Evolutionary conservation across 345 rosid species (phyloP), one percentile per base, ranked within the genome.

Genomic region (Aegle marmelos): DNA sequence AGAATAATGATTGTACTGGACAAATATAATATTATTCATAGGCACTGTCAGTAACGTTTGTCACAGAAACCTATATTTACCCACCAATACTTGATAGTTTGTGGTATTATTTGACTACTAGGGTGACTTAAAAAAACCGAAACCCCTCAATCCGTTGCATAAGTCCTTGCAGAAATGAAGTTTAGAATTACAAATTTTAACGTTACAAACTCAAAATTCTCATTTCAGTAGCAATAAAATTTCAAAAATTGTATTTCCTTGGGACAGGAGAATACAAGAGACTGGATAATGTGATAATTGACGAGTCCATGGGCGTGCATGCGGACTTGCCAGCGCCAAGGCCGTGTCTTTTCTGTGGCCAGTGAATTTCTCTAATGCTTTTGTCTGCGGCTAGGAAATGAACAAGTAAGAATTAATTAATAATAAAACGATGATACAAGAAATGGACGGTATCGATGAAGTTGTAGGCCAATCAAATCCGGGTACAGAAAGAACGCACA

Each of bases 381-480:
- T 19, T 71, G 36, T 25, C 50, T 24, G 71, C 39, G 71, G 54
- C 53, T 31, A 31, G 64, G 3, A 72, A 72, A 54, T 30, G 33
- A 31, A 17, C 66, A 1, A 27, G 65, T 28, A 11, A 9, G 22
- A 63, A 11, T 11, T 68, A n/a, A 27, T 68, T 9, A 27, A n/a
- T 41, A 24, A 39, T 66, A 22, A 66, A 21, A 22, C 4, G 5
- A 24, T n/a, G 13, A 1, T 41, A 8, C 2, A 27, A 64, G 22
- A 56, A 66, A 64, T 1, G 16, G 54, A 25, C 4, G 10, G 37
- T 7, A 11, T 62, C 3, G 50, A 13, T 13, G 5, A 45, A 54
- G 65, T 65, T 54, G 58, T 28, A 62, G 28, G 36, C 78, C 73
- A 73, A 73, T 79, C 10, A 59, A 28, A 45, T 45, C 50, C 4